Conservation (phyloP, 352 stramenopile species). For the Pythium biforme region DNA sequence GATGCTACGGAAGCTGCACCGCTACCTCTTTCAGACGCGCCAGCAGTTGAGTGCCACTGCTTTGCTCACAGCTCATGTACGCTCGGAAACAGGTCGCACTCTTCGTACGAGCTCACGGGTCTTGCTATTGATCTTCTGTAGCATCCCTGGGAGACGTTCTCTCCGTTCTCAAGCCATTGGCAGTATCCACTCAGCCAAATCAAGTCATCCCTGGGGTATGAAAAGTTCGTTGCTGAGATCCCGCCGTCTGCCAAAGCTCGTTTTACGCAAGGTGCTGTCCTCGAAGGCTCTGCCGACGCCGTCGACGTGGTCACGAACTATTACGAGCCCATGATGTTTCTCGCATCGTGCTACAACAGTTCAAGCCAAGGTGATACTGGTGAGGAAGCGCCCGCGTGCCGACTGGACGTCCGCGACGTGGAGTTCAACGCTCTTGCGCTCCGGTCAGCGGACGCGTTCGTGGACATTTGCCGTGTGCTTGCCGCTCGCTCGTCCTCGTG, state of each 20-base stretch:
- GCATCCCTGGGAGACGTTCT: conserved; percentile 89
- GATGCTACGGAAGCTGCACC: conserved; percentile 57
- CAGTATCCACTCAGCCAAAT: conserved; percentile 39
- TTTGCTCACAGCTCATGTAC: conserved; percentile 45
- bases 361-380: neutral
- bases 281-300: conserved; percentile 34
- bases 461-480: conserved; percentile 66
- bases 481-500: conserved; percentile 61
- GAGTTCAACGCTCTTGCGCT: conserved; percentile 84
- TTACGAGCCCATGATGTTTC: conserved; percentile 84
- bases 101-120: neutral
- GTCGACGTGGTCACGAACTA: conserved; percentile 40
- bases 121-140: conserved; percentile 21
- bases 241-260: conserved; percentile 44
- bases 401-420: conserved; percentile 63
- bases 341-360: conserved; percentile 35
- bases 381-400: conserved; percentile 6
- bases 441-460: conserved; percentile 53
- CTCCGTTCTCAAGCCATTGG: conserved; percentile 68
- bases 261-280: conserved; percentile 44
- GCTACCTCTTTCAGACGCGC: conserved; percentile 42
- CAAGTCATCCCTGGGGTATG: conserved; percentile 52
- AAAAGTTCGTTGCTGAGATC: conserved; percentile 41
- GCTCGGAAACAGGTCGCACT: neutral
- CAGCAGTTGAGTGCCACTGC: conserved; percentile 18